These are phyloP conservation scores for Macadamia tetraphylla DNA, from an alignment of 164 flowering plant species.

Conservation along the genomic window DNA sequence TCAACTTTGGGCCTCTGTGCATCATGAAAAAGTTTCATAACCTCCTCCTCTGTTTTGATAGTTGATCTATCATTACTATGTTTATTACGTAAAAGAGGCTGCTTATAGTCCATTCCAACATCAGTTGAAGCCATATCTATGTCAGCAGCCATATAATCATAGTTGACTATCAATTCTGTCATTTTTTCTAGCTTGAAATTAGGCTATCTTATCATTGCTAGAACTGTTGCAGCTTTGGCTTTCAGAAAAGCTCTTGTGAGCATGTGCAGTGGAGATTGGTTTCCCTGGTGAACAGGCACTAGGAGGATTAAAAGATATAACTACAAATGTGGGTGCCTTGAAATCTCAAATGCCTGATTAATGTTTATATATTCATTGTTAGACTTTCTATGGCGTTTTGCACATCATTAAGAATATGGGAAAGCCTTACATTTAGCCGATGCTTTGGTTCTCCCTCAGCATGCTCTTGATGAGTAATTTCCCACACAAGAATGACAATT, in stretches of 20 bases:
- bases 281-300: slow-evolving; percentile 44
- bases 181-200: slow-evolving; percentile 50
- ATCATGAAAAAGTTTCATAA: slow-evolving; percentile 23
- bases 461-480: slow-evolving; percentile 90
- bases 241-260: slow-evolving; percentile 56
- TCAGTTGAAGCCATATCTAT: slow-evolving; percentile 40
- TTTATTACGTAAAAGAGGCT: slow-evolving; percentile 30
- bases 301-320: slow-evolving; percentile 30
- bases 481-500: slow-evolving; percentile 33
- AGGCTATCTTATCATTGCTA: slow-evolving; percentile 77
- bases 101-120: slow-evolving; percentile 42
- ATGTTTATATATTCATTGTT: slow-evolving; percentile 16
- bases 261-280: slow-evolving; percentile 30
- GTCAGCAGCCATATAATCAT: slow-evolving; percentile 46
- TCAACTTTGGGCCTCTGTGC: slow-evolving; percentile 36
- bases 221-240: slow-evolving; percentile 85
- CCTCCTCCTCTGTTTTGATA: slow-evolving; percentile 33
- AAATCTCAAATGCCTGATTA: slow-evolving; percentile 79
- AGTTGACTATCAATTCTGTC: slow-evolving; percentile 20
- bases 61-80: slow-evolving; percentile 12
- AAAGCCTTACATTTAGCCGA: slow-evolving; percentile 71
- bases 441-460: slow-evolving; percentile 94
- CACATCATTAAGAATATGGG: background rate
- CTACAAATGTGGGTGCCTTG: slow-evolving; percentile 89
- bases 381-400: slow-evolving; percentile 4